Conservation (phyloP, 306 rosid species). For the Gynostemma pentaphyllum region DNA sequence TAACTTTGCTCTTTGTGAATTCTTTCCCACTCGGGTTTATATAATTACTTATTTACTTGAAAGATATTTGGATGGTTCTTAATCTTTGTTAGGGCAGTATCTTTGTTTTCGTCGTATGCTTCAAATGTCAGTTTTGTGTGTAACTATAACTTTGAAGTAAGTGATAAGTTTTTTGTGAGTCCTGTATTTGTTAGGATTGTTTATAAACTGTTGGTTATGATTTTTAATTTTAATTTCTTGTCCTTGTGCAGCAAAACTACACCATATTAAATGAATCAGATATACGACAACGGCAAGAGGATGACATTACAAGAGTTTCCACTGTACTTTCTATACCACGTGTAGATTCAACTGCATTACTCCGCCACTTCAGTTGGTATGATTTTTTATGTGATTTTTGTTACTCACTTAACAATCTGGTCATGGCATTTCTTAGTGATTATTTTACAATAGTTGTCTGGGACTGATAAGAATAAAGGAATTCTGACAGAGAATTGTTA, state of each 20-base stretch:
- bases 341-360: constrained; percentile 45
- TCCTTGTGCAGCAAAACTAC: constrained; percentile 39
- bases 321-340: constrained; percentile 44
- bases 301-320: constrained; percentile 43
- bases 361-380: constrained; percentile 60
- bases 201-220: not conserved
- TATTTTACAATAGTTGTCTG: not conserved
- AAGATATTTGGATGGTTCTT: not conserved
- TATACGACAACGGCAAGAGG: constrained; percentile 43
- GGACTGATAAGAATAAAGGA: not conserved
- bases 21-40: not conserved
- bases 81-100: not conserved
- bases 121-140: not conserved
- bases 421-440: not conserved
- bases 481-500: not conserved
- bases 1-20: not conserved
- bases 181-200: not conserved
- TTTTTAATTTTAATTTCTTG: not conserved
- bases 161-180: not conserved
- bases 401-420: not conserved
- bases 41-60: not conserved
- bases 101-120: too few species aligned
- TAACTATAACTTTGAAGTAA: not conserved
- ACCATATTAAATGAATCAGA: constrained; percentile 49
- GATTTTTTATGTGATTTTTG: not conserved